phyloP scores from a whole-genome alignment of 2,329 filamentous ascomycete species.

The Microsporum canis region DNA sequence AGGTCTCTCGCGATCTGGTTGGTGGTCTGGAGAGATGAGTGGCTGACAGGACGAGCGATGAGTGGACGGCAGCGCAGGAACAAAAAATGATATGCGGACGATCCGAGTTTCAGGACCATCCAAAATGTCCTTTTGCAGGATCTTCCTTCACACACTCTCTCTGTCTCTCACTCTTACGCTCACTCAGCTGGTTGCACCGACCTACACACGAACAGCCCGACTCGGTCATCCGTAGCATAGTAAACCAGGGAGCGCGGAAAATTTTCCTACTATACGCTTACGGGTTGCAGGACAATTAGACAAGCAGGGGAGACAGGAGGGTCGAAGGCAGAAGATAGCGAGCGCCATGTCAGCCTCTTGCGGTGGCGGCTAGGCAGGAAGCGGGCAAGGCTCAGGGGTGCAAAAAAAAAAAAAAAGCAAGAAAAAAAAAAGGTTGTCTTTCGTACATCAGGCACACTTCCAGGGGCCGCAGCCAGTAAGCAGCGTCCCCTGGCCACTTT shows the following conservation, averaged over 20 bases:
- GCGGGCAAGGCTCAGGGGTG: background rate
- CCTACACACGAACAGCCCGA: background rate
- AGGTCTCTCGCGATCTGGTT: background rate
- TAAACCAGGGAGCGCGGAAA: background rate
- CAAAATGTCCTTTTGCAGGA: background rate
- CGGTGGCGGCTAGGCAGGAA: background rate
- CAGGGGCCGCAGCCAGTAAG: background rate
- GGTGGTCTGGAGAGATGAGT: background rate
- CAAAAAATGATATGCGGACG: background rate
- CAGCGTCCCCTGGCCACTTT: background rate
- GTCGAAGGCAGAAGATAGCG: background rate
- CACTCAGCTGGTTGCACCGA: background rate
- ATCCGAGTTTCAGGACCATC: background rate
- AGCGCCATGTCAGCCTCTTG: background rate
- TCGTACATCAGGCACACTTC: background rate
- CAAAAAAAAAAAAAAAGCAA: background rate
- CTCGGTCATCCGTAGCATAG: background rate
- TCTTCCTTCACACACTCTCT: background rate
- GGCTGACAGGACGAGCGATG: background rate
- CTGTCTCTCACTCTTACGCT: background rate
- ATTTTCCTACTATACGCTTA: background rate
- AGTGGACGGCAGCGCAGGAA: background rate
- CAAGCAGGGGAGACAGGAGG: background rate
- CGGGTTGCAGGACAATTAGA: background rate
- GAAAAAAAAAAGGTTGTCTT: background rate